These are phyloP conservation scores for Thermoascus crustaceus DNA, from an alignment of 2,329 filamentous ascomycete genomes.

Conservation along the genomic window DNA sequence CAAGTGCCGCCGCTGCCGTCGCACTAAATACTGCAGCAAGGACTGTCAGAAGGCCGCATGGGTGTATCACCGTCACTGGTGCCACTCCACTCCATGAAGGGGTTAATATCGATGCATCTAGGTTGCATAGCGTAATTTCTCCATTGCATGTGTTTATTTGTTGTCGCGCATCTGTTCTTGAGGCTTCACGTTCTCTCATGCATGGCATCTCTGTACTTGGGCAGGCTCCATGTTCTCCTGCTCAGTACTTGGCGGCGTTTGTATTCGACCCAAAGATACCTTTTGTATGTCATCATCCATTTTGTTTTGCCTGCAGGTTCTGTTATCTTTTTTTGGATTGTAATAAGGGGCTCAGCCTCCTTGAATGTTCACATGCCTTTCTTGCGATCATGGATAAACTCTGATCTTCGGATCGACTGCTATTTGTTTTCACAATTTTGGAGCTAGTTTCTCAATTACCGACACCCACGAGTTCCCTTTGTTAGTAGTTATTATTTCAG, in stretches of 20 bases:
- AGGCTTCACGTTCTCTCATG: conserved; percentile 1
- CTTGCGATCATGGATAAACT: conserved; percentile 17
- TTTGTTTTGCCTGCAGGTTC: conserved; percentile 4
- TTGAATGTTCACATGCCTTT: conserved; percentile 12
- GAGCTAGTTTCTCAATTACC: conserved; percentile 9
- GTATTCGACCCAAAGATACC: conserved; percentile 29
- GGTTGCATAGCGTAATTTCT: conserved; percentile 8
- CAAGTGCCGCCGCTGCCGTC: conserved; percentile 89
- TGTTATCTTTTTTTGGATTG: conserved; percentile 1
- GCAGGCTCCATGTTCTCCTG: conserved; percentile 5
- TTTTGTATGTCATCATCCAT: conserved; percentile 23
- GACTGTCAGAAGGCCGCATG: conserved; percentile 98
- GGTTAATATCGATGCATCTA: conserved; percentile 4
- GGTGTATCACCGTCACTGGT: conserved; percentile 98
- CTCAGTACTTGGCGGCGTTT: conserved; percentile 24
- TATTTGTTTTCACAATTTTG: conserved; percentile 1
- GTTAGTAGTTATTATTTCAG: conserved; percentile 23
- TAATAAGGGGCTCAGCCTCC: conserved; percentile 7
- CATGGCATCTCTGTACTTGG: conserved; percentile 8
- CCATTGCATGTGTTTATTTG: conserved; percentile 2
- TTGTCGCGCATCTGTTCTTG: conserved; percentile 4
- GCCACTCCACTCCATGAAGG: conserved; percentile 40
- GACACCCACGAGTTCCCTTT: conserved; percentile 28
- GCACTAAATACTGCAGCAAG: conserved; percentile 99
- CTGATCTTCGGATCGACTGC: conserved; percentile 2